Conservation (phyloP, 768 basidiomycete species). For the Tremella yokohamensis region DNA sequence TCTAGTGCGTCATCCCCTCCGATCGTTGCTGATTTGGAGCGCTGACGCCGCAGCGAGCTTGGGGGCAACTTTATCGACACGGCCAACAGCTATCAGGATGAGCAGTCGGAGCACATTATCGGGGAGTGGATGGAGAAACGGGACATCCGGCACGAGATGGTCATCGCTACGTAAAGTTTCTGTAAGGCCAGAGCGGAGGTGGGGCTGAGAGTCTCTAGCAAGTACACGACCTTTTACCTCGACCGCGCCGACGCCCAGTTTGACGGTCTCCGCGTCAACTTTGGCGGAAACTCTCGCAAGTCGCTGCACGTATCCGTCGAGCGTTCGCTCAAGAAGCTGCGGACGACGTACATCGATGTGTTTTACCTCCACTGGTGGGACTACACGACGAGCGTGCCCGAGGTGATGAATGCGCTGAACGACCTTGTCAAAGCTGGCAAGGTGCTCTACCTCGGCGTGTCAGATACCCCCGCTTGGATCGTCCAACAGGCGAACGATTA, state of each 20-base stretch:
- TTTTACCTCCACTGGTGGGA: constrained; percentile 54
- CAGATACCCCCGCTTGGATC: constrained; percentile 38
- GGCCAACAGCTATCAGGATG: constrained; percentile 54
- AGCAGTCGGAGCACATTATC: constrained; percentile 57
- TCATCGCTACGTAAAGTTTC: constrained; percentile 56
- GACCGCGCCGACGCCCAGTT: constrained; percentile 23
- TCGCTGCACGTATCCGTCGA: constrained; percentile 53
- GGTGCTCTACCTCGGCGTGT: constrained; percentile 42
- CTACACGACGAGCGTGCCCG: constrained; percentile 57
- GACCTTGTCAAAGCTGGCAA: constrained; percentile 57
- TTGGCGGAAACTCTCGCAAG: constrained; percentile 58
- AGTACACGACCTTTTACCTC: constrained; percentile 27
- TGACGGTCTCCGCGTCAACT: constrained; percentile 45
- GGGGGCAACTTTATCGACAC: constrained; percentile 60
- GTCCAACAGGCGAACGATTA: constrained; percentile 55
- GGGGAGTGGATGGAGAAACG: constrained; percentile 57
- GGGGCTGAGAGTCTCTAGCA: constrained; percentile 11
- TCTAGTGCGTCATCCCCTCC: constrained; percentile 8
- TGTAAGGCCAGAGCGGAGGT: too few species aligned
- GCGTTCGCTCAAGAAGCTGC: constrained; percentile 32
- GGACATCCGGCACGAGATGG: constrained; percentile 55
- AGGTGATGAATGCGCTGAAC: constrained; percentile 61
- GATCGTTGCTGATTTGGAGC: neutral
- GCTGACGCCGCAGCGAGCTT: constrained; percentile 37
- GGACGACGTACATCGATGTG: constrained; percentile 38